These are phyloP conservation scores for Aegilops sharonensis DNA, from an alignment of 176 grass and related monocot species.

Conservation along the genomic window DNA sequence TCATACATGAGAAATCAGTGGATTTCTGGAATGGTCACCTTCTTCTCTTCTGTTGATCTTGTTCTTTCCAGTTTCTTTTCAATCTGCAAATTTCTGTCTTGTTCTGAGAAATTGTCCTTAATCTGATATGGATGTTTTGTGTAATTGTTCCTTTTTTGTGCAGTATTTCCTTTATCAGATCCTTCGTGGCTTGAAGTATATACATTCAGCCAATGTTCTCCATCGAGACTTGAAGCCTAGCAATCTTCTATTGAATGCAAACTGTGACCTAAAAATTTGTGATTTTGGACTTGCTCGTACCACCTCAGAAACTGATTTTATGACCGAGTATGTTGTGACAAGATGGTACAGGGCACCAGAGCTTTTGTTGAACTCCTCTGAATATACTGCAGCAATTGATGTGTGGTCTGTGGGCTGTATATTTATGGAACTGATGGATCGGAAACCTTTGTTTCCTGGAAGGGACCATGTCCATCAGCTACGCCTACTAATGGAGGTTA, in stretches of 20 bases:
- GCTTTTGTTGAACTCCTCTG: constrained; percentile 89
- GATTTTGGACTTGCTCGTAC: constrained; percentile 99
- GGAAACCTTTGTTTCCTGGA: constrained; percentile 92
- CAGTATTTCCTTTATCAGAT: constrained; percentile 99
- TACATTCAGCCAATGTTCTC: constrained; percentile 99
- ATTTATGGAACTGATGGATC: constrained; percentile 99
- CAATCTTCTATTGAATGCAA: constrained; percentile 98
- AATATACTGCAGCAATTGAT: constrained; percentile 98
- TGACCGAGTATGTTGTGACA: constrained; percentile 99
- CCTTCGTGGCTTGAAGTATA: constrained; percentile 97
- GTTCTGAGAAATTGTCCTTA: not conserved
- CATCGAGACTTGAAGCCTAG: constrained; percentile 99
- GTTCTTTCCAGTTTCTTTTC: not conserved
- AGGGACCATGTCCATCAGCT: constrained; percentile 98
- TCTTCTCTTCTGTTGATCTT: not conserved
- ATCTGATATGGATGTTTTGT: constrained; percentile 20
- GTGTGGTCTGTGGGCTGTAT: constrained; percentile 99
- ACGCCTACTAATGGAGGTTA: constrained; percentile 92
- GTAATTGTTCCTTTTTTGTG: constrained; percentile 32
- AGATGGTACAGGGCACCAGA: constrained; percentile 99
- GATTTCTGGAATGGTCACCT: not conserved
- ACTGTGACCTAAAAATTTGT: constrained; percentile 98
- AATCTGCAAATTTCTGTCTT: not conserved
- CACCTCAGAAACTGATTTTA: constrained; percentile 99
- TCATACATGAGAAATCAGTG: not conserved